Evolutionary conservation across 2,329 filamentous ascomycete species (phyloP).

Genomic region (Arthrocladium fulminans): DNA sequence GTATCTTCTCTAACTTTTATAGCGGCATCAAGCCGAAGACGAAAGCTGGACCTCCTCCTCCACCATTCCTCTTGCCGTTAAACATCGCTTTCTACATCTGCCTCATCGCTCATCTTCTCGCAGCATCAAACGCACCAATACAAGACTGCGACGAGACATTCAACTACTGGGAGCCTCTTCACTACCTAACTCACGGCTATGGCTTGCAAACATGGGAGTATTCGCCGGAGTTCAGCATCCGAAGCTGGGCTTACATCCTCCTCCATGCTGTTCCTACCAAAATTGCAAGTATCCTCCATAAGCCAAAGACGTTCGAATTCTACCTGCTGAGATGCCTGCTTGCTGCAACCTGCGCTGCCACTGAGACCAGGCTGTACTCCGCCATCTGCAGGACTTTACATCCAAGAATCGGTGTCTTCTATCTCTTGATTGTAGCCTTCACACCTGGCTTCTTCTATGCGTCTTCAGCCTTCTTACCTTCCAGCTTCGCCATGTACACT

Average conservation of each 20-base stretch:
- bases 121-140: slow-evolving; percentile 78
- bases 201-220: slow-evolving; percentile 98
- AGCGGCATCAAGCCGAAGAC: slow-evolving; percentile 12
- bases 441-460: slow-evolving; percentile 93
- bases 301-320: slow-evolving; percentile 57
- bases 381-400: slow-evolving; percentile 69
- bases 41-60: slow-evolving; percentile 32
- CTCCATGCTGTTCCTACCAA: slow-evolving; percentile 68
- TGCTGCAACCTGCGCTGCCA: slow-evolving; percentile 66
- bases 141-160: slow-evolving; percentile 98
- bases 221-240: slow-evolving; percentile 85
- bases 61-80: slow-evolving; percentile 57
- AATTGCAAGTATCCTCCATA: slow-evolving; percentile 48
- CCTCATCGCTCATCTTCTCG: slow-evolving; percentile 61
- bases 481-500: slow-evolving; percentile 94
- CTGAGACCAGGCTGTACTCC: slow-evolving; percentile 73
- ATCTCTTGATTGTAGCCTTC: slow-evolving; percentile 64
- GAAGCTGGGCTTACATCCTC: slow-evolving; percentile 84
- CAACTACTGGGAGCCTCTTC: slow-evolving; percentile 97
- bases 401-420: slow-evolving; percentile 74
- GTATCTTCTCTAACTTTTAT: not conserved
- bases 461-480: slow-evolving; percentile 76
- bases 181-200: slow-evolving; percentile 87
- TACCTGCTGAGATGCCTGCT: slow-evolving; percentile 73
- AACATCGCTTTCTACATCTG: slow-evolving; percentile 75